These are phyloP conservation scores for Moricandia arvensis DNA, from an alignment of 345 rosid genomes.

Conservation along the genomic window DNA sequence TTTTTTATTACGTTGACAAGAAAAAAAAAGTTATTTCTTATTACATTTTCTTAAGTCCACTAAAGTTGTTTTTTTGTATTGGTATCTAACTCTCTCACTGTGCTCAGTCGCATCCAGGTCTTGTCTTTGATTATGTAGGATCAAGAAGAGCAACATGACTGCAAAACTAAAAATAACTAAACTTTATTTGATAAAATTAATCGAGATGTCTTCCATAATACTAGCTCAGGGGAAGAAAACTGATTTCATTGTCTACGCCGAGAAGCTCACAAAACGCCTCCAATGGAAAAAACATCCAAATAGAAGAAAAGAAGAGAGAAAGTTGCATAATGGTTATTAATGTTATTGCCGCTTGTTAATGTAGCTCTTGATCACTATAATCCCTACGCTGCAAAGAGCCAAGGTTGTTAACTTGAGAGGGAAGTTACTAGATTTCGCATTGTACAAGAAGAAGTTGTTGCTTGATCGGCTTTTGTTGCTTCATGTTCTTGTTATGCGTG, in stretches of 20 bases:
- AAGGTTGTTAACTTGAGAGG: slow-evolving; percentile 51
- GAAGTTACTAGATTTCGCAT: slow-evolving; percentile 41
- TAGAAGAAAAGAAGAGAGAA: background rate
- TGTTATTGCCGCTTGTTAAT: slow-evolving; percentile 47
- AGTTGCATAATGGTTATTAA: slow-evolving; percentile 1
- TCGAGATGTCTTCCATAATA: slow-evolving; percentile 27
- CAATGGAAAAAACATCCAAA: slow-evolving; percentile 16
- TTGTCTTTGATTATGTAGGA: too few species aligned
- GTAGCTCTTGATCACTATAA: slow-evolving; percentile 52
- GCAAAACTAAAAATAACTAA: background rate
- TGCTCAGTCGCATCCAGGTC: too few species aligned
- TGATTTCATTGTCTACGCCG: slow-evolving; percentile 1
- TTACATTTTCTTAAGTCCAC: too few species aligned
- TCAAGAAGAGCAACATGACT: slow-evolving; percentile 40
- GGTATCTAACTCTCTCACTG: too few species aligned
- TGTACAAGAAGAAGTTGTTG: slow-evolving; percentile 28
- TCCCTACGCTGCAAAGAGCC: slow-evolving; percentile 66
- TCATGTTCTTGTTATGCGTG: slow-evolving; percentile 41
- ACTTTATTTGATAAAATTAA: slow-evolving; percentile 26
- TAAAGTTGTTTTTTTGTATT: too few species aligned
- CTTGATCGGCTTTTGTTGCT: slow-evolving; percentile 33
- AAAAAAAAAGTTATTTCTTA: too few species aligned
- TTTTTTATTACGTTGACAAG: too few species aligned
- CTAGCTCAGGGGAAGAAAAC: slow-evolving; percentile 20
- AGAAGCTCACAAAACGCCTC: slow-evolving; percentile 37